These are phyloP conservation scores for Colletotrichum acutatum DNA, from an alignment of 2,329 filamentous ascomycete genomes.

Conservation along the genomic window DNA sequence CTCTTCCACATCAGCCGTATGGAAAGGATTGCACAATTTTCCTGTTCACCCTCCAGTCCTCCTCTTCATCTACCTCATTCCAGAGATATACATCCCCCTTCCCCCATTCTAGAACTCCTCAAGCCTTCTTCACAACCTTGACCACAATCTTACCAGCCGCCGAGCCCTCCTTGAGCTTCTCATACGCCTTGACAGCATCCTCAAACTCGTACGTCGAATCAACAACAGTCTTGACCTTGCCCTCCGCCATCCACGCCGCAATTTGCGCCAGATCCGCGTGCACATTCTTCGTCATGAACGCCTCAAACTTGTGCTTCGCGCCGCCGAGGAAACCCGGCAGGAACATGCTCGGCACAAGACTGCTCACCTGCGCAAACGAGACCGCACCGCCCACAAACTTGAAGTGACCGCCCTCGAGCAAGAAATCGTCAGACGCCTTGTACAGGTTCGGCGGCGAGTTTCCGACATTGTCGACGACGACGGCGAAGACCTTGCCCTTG, in stretches of 20 bases:
- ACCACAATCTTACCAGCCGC: conserved; percentile 70
- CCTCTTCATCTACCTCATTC: too few species aligned
- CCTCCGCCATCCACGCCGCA: conserved; percentile 65
- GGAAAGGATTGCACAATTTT: not conserved
- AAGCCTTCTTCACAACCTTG: conserved; percentile 36
- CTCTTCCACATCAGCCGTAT: not conserved
- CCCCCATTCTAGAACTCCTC: not conserved
- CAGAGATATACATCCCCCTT: not conserved
- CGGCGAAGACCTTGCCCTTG: conserved; percentile 58
- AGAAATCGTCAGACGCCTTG: conserved; percentile 59
- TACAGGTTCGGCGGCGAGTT: conserved; percentile 61
- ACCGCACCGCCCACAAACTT: conserved; percentile 60
- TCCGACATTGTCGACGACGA: conserved; percentile 71
- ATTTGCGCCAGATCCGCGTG: conserved; percentile 60
- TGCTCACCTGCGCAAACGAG: conserved; percentile 40
- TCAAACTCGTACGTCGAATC: conserved; percentile 67
- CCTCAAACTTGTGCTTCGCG: conserved; percentile 53
- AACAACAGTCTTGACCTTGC: conserved; percentile 66
- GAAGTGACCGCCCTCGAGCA: conserved; percentile 59
- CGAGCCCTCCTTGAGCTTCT: conserved; percentile 67
- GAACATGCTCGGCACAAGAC: conserved; percentile 40
- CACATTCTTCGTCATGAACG: conserved; percentile 52
- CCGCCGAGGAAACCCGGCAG: conserved; percentile 51
- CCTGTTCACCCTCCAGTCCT: not conserved
- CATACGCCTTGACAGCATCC: conserved; percentile 66